phyloP scores from a whole-genome alignment of 2,329 filamentous ascomycete genomes.

The Dactylonectria macrodidyma region DNA sequence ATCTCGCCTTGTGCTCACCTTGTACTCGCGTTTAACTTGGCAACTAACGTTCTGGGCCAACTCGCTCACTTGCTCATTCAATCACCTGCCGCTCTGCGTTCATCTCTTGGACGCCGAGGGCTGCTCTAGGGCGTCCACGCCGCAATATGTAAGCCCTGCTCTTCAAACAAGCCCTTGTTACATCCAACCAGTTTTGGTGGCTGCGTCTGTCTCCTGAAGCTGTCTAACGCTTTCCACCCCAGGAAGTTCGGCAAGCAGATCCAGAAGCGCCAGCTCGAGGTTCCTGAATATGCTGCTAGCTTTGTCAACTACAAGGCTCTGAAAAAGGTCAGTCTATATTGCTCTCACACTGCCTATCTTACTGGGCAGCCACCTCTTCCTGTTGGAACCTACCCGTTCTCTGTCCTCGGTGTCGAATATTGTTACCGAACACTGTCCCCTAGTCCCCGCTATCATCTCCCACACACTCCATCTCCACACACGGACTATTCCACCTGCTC shows the following conservation, averaged over 20 bases:
- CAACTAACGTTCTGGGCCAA: conserved; percentile 21
- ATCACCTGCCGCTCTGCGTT: conserved; percentile 36
- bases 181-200: neutral
- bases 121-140: conserved; percentile 44
- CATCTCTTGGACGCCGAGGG: conserved; percentile 40
- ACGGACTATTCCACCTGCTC: conserved; percentile 21
- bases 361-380: conserved; percentile 23
- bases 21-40: conserved; percentile 18
- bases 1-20: conserved; percentile 15
- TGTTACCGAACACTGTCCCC: conserved; percentile 15
- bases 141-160: conserved; percentile 54
- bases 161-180: conserved; percentile 21
- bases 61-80: conserved; percentile 26
- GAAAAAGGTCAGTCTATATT: conserved; percentile 82
- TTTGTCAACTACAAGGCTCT: conserved; percentile 99
- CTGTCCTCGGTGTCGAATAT: neutral
- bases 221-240: conserved; percentile 37
- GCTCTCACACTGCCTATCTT: conserved; percentile 34
- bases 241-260: conserved; percentile 99
- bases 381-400: conserved; percentile 21
- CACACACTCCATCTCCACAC: conserved; percentile 20
- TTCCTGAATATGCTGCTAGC: conserved; percentile 98
- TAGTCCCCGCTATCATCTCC: conserved; percentile 45
- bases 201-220: conserved; percentile 17
- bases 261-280: conserved; percentile 98